Evolutionary conservation across 208 protist genomes (phyloP).

Genomic region (Crithidia brevicula): DNA sequence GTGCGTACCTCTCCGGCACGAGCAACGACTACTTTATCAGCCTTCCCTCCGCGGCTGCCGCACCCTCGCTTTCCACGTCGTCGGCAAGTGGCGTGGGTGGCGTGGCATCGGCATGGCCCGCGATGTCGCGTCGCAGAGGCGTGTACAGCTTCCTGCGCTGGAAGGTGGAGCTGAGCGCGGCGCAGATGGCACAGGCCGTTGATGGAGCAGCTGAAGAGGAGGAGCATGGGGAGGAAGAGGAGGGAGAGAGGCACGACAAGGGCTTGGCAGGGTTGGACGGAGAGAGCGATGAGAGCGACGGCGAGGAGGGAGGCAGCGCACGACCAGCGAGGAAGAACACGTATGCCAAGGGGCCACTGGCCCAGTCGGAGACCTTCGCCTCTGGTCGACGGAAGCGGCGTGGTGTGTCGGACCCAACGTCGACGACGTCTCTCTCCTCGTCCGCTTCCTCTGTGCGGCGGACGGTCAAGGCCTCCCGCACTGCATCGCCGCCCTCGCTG

Average conservation of each 20-base stretch:
- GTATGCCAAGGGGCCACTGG: slow-evolving; percentile 24
- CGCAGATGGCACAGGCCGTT: slow-evolving; percentile 32
- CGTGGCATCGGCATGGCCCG: slow-evolving; percentile 27
- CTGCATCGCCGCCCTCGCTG: neutral
- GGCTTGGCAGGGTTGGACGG: neutral
- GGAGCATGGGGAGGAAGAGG: neutral
- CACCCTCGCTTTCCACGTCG: neutral
- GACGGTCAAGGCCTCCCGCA: no score
- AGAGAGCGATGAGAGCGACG: neutral
- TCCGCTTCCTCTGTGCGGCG: neutral
- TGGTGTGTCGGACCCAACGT: neutral
- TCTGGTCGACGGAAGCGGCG: slow-evolving; percentile 8
- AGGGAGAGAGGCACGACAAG: neutral
- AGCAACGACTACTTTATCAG: slow-evolving; percentile 82
- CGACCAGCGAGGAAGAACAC: neutral
- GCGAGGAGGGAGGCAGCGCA: neutral
- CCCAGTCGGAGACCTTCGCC: neutral
- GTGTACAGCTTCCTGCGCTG: slow-evolving; percentile 78
- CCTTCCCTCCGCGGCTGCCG: slow-evolving; percentile 17
- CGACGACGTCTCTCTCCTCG: neutral
- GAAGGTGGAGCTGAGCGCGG: slow-evolving; percentile 70
- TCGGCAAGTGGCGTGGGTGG: neutral
- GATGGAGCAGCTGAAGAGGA: neutral
- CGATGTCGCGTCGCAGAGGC: slow-evolving; percentile 50
- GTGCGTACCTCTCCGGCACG: slow-evolving; percentile 58